Evolutionary conservation across 371 early-diverging fungal species (phyloP), one percentile per base, ranked within the genome.

Genomic region (Rhizopus arrhizus): DNA sequence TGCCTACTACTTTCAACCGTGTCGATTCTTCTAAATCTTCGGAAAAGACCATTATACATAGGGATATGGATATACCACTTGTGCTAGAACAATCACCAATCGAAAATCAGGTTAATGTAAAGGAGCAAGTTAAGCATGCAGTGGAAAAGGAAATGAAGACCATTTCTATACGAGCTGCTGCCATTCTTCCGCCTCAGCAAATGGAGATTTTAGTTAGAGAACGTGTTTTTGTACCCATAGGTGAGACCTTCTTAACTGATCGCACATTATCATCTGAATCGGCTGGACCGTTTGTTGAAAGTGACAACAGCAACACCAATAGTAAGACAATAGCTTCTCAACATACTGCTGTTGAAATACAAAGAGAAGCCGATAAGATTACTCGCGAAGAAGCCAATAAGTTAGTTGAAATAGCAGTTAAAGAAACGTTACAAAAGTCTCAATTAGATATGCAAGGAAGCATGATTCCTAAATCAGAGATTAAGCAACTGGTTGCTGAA

Each of bases 131-230:
- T 4, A 53, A 38, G 5, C 33, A 47, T 15, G 64, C 56, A 6
- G 13, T 62, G 10, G 32, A 50, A 43, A 62, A 56, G 40, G 62
- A 64, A 45, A 50, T 58, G 41, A 40, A 58, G n/a, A 51, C 34
- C 13, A 56, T 66, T 28, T 42, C 54, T 32, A 12, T 43, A 31
- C 53, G 61, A 45, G 66, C 66, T 41, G 36, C n/a, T 9, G 16
- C 61, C 11, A 55, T 66, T 41, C 61, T 66, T 13, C 53, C 60
- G 35, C 53, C 61, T 36, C 54, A 66, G 28, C 66, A 66, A 36
- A 58, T 60, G 0, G 48, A 65, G 29, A 34, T 38, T 9, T 33
- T 65, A 7, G 42, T 63, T 4, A 9, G 13, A 1, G 13, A 43
- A 13, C 7, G n/a, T 43, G 43, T 43, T 5, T 43, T 43, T 43